Conservation (phyloP, 306 rosid species). For the Hippophae rhamnoides region DNA sequence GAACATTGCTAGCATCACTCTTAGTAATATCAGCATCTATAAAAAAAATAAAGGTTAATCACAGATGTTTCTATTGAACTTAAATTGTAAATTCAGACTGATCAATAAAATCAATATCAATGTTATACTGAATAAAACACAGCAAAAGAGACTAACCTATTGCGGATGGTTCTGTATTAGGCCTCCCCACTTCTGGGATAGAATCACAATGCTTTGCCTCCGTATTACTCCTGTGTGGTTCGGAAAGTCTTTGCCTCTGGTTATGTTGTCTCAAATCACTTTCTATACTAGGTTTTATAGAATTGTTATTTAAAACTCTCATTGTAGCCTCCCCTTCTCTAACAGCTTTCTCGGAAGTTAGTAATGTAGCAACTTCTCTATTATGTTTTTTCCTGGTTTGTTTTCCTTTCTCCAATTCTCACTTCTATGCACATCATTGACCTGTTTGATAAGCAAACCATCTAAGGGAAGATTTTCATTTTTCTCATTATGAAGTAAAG, state of each 20-base stretch:
- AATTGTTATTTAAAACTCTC: conserved; percentile 4
- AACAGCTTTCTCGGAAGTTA: conserved; percentile 23
- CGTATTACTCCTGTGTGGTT: conserved; percentile 14
- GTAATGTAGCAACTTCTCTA: conserved; percentile 17
- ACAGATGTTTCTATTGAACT: neutral
- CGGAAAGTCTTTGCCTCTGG: conserved; percentile 22
- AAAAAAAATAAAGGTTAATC: conserved; percentile 6
- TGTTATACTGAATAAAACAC: conserved; percentile 1
- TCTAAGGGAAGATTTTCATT: conserved; percentile 24
- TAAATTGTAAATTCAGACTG: neutral
- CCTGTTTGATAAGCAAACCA: conserved; percentile 22
- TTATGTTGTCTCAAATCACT: conserved; percentile 20
- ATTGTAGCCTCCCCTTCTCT: too few species aligned
- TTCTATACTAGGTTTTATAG: conserved; percentile 11
- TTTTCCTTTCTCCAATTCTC: conserved; percentile 23
- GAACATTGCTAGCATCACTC: conserved; percentile 22
- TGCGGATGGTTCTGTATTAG: conserved; percentile 4
- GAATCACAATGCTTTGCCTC: conserved; percentile 25
- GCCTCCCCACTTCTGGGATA: conserved; percentile 16
- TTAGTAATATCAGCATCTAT: conserved; percentile 26
- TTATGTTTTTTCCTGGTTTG: conserved; percentile 21
- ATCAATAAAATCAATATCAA: neutral
- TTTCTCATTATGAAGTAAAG: conserved; percentile 23
- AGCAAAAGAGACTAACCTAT: conserved; percentile 25
- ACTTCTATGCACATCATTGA: conserved; percentile 19